phyloP scores from a whole-genome alignment of 2,329 filamentous ascomycete species.

The Xylaria sp. region DNA sequence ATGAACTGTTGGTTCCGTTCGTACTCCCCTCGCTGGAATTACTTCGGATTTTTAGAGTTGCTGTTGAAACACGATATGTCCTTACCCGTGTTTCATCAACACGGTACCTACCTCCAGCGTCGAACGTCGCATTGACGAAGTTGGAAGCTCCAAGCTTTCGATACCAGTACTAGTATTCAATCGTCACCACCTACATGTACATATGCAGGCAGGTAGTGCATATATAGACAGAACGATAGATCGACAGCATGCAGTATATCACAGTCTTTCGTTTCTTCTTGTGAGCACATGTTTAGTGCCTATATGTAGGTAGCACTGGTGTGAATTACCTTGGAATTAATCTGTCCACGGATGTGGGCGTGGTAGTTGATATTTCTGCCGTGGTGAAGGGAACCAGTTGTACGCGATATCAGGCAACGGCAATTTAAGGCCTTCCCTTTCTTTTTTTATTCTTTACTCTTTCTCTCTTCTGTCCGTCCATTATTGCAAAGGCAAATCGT shows the following conservation, averaged over 20 bases:
- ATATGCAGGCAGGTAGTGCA: background rate
- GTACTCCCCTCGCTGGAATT: conserved; percentile 16
- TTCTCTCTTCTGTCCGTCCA: background rate
- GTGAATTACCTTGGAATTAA: background rate
- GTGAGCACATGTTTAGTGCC: background rate
- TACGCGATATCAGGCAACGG: background rate
- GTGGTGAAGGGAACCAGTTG: background rate
- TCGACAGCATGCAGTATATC: background rate
- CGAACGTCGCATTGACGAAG: background rate
- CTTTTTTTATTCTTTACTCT: background rate
- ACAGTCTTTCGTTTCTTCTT: background rate
- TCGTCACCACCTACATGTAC: background rate
- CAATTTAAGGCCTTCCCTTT: background rate
- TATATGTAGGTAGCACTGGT: background rate
- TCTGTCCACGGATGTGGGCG: background rate
- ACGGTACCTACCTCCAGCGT: conserved; percentile 15
- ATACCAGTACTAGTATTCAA: background rate
- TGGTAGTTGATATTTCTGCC: background rate
- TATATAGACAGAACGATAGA: background rate
- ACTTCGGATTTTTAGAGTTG: conserved; percentile 12
- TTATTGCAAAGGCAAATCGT: background rate
- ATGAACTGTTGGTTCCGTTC: conserved; percentile 3
- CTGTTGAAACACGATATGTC: conserved; percentile 29
- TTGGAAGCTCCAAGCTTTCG: background rate
- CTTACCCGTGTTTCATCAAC: conserved; percentile 35